Conservation (phyloP, 2,329 filamentous ascomycete species). For the Cordyceps pruinosa region DNA sequence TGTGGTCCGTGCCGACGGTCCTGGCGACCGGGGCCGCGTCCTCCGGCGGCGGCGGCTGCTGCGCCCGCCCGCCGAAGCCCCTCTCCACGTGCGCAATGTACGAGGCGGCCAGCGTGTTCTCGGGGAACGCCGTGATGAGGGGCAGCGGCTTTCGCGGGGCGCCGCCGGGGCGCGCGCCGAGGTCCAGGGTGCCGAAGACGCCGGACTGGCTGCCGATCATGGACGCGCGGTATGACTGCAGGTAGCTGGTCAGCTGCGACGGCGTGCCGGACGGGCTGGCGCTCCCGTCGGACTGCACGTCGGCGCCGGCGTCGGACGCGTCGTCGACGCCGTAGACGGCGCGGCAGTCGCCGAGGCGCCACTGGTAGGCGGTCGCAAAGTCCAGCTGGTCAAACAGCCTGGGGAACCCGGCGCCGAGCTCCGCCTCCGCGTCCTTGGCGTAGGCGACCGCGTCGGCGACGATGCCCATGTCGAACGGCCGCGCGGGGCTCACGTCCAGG, state of each 20-base stretch:
- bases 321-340: slow-evolving; percentile 1
- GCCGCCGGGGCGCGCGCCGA: background rate
- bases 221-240: slow-evolving; percentile 1
- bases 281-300: background rate
- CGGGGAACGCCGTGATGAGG: background rate
- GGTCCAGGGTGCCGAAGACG: background rate
- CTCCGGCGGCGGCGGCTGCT: background rate
- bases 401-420: background rate
- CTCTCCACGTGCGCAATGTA: background rate
- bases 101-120: background rate
- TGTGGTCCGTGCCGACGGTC: background rate
- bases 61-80: background rate
- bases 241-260: background rate
- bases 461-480: background rate
- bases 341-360: background rate
- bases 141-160: background rate
- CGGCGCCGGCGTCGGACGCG: background rate
- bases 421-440: background rate
- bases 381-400: slow-evolving; percentile 2
- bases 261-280: background rate
- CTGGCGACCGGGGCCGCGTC: background rate
- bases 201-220: background rate
- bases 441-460: background rate
- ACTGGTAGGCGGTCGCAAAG: background rate
- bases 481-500: background rate